Base-by-base conservation (phyloP, 805 yeast genomes). In the Cyberlindnera mrakii region DNA sequence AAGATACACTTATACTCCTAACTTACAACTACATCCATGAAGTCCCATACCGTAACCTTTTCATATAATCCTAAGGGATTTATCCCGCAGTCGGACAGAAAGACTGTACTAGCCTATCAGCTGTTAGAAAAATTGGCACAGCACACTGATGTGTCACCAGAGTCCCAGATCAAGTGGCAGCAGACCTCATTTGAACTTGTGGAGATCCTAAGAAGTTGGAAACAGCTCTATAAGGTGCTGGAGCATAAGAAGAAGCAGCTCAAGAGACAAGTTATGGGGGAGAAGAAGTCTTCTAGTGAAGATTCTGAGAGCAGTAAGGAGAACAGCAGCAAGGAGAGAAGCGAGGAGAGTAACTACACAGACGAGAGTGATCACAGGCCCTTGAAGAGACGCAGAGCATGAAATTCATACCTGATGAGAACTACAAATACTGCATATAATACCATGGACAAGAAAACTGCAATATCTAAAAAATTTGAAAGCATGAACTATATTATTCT, bases 221-320 rank as follows among this genome's bases (percentile, higher is more conserved):
- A 57, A 30, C 44, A 44, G 30, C 43, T 58, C 5, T 59, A 55
- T 47, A 62, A 57, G 33, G 52, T 51, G 16, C 42, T 59, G 32
- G 65, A 56, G 42, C 54, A 45, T 33, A 46, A 49, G 36, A 57
- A 51, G 48, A 52, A 57, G 40, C 49, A 44, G 41, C 35, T 58
- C 29, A 53, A 56, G 39, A 44, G 44, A 15, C 14, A 35, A 7
- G 16, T n/a, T 10, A 16, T 23, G 23, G 23, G 20, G 30, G 30
- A 35, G 16, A 35, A 35, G 17, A 15, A 35, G 30, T 23, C 27
- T 23, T 23, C 27, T 23, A 23, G 27, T 23, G 27, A 23, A 8
- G 27, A 23, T 11, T 23, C 27, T 16, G 15, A 35, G 35, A 34
- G 37, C 41, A 39, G 41, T 38, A 39, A 37, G 14, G 18, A 25